Evolutionary conservation across 345 rosid species (phyloP), one percentile per base, ranked within the genome.

Genomic region (Dipteronia dyeriana): DNA sequence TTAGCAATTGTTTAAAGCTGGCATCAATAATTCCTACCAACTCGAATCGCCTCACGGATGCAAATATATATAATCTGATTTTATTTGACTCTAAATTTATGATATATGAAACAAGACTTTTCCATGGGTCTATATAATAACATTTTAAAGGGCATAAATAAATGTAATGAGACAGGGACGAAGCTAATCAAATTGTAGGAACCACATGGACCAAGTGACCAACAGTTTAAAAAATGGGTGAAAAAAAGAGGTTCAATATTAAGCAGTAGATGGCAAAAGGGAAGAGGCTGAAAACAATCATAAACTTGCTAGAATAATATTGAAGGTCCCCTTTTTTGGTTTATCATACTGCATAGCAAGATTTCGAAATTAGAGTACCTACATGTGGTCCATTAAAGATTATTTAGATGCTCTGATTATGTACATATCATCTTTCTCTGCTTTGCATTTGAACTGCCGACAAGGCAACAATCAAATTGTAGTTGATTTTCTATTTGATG

Each of bases 401-500:
- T 43, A 71, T 63, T 43, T 34, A 26, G 77, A 69, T 71, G 76
- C 45, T 57, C 62, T 75, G 70, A 56, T 74, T 66, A 64, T 71
- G 80, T 82, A 78, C 22, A 85, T 81, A 83, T 56, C 59, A 67
- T 72, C 39, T 49, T 53, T 60, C 76, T 76, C 47, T 13, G 22
- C 61, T 38, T 34, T 79, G 67, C 75, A 79, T 57, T 53, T 19
- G 70, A 70, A 77, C 57, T 25, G 14, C 68, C n/a, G n/a, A n/a
- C n/a, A n/a, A n/a, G n/a, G n/a, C 38, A 60, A 68, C 59, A 68
- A 41, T 69, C 60, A 65, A 6, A 29, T 63, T 47, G 65, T 73
- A 63, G 47, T 68, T 54, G 13, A 72, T 62, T 68, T 66, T 72
- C 22, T 51, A 11, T 25, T 13, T 82, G 38, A 12, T 51, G 61